phyloP scores from a whole-genome alignment of 1,139 yeast species.

The Blastobotrys malaysiensis region DNA sequence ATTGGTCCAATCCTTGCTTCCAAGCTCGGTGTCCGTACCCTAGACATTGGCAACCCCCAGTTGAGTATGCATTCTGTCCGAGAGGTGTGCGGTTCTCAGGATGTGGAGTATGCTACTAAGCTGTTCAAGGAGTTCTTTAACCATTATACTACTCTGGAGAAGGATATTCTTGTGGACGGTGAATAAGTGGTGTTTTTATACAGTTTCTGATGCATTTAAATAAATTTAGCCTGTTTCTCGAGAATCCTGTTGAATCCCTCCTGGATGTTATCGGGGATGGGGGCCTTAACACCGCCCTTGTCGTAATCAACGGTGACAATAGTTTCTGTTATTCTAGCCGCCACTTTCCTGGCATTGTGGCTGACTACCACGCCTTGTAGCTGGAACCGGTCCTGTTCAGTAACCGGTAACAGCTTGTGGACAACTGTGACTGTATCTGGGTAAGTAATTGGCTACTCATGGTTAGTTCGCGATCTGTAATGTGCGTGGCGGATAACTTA shows the following conservation, averaged over 20 bases:
- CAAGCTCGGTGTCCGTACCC: conserved; percentile 79
- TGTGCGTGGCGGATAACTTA: conserved; percentile 2
- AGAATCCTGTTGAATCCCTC: conserved; percentile 14
- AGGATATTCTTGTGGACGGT: conserved; percentile 22
- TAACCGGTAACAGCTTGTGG: conserved; percentile 27
- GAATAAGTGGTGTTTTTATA: not conserved
- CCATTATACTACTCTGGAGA: conserved; percentile 24
- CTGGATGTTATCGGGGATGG: conserved; percentile 25
- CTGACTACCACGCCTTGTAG: conserved; percentile 35
- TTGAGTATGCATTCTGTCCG: conserved; percentile 93
- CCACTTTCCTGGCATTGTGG: conserved; percentile 31
- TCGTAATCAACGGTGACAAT: conserved; percentile 33
- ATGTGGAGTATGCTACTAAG: conserved; percentile 55
- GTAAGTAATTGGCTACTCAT: conserved; percentile 25
- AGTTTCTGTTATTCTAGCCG: conserved; percentile 32
- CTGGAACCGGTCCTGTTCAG: conserved; percentile 28
- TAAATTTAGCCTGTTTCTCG: conserved; percentile 4
- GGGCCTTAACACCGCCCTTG: conserved; percentile 30
- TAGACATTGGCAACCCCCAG: conserved; percentile 93
- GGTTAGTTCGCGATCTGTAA: conserved; percentile 3
- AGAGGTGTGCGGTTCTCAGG: conserved; percentile 85
- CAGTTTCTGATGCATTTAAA: not conserved
- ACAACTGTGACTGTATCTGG: conserved; percentile 33
- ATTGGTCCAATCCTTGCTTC: conserved; percentile 93
- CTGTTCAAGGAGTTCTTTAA: conserved; percentile 61